Evolutionary conservation across 2,329 filamentous ascomycete genomes (phyloP).

Genomic region (Trichoderma endophyticum): DNA sequence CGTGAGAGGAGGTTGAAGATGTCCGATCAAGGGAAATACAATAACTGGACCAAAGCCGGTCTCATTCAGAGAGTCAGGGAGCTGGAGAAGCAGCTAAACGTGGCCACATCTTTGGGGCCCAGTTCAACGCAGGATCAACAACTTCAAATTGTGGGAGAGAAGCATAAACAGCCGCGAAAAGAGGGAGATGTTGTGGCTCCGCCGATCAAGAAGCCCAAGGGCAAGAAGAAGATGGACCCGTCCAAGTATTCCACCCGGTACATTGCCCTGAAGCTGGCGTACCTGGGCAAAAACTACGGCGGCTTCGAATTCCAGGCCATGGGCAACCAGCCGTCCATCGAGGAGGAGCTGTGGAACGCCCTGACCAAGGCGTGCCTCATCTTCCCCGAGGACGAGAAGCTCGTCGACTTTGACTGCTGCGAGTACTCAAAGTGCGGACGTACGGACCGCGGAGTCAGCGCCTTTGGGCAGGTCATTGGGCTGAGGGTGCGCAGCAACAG

Average conservation of each 20-base stretch:
- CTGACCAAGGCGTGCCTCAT: conserved; percentile 80
- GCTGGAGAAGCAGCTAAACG: conserved; percentile 63
- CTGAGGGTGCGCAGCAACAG: conserved; percentile 77
- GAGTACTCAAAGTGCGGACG: conserved; percentile 95
- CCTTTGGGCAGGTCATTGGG: conserved; percentile 92
- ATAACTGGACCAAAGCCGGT: conserved; percentile 63
- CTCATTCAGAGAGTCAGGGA: conserved; percentile 65
- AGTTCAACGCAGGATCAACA: background rate
- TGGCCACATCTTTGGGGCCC: conserved; percentile 12
- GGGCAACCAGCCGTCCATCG: conserved; percentile 74
- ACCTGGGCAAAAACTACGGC: conserved; percentile 86
- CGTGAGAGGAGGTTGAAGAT: conserved; percentile 23
- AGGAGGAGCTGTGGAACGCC: conserved; percentile 92
- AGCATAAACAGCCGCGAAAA: background rate
- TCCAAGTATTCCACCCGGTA: conserved; percentile 77
- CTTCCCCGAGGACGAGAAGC: conserved; percentile 60
- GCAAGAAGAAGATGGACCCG: conserved; percentile 65
- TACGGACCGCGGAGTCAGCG: conserved; percentile 90
- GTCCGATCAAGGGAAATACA: conserved; percentile 49
- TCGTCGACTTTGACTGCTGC: conserved; percentile 75
- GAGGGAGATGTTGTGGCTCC: background rate
- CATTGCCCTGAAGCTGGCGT: conserved; percentile 90
- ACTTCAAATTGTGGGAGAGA: background rate
- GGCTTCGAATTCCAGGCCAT: conserved; percentile 84
- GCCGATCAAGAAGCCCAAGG: conserved; percentile 37